These are phyloP conservation scores for Hippophae rhamnoides DNA, from an alignment of 306 rosid genomes.

Conservation along the genomic window DNA sequence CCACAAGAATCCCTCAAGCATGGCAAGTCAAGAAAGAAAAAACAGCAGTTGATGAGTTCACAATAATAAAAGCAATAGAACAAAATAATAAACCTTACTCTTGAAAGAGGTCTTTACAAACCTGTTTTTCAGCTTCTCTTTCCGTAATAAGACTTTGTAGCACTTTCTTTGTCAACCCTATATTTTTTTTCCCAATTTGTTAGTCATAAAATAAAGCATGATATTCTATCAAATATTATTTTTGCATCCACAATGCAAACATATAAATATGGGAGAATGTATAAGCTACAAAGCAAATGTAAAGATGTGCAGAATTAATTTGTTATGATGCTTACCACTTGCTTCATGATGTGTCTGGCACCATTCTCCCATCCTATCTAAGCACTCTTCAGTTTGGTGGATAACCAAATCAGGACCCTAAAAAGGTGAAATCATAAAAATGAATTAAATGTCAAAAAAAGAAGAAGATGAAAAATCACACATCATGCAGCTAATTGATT, in stretches of 20 bases:
- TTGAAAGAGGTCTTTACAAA: slow-evolving; percentile 22
- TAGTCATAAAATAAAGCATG: slow-evolving; percentile 13
- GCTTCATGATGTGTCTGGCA: slow-evolving; percentile 83
- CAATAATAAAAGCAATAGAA: background rate
- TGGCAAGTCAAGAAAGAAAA: too few species aligned
- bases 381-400: slow-evolving; percentile 73
- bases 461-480: too few species aligned
- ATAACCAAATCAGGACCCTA: slow-evolving; percentile 98
- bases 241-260: background rate
- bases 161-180: slow-evolving; percentile 74
- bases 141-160: slow-evolving; percentile 63
- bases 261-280: slow-evolving; percentile 3
- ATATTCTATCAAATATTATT: slow-evolving; percentile 1
- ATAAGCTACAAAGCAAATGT: background rate
- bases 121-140: slow-evolving; percentile 90
- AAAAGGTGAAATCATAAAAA: slow-evolving; percentile 13
- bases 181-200: slow-evolving; percentile 13
- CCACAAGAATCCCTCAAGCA: too few species aligned
- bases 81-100: background rate
- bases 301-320: slow-evolving; percentile 7
- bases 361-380: slow-evolving; percentile 95
- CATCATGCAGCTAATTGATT: too few species aligned
- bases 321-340: slow-evolving; percentile 61
- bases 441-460: too few species aligned
- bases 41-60: too few species aligned